Conservation (phyloP, 371 early-diverging fungal genomes). For the Rhizopus sp. region DNA sequence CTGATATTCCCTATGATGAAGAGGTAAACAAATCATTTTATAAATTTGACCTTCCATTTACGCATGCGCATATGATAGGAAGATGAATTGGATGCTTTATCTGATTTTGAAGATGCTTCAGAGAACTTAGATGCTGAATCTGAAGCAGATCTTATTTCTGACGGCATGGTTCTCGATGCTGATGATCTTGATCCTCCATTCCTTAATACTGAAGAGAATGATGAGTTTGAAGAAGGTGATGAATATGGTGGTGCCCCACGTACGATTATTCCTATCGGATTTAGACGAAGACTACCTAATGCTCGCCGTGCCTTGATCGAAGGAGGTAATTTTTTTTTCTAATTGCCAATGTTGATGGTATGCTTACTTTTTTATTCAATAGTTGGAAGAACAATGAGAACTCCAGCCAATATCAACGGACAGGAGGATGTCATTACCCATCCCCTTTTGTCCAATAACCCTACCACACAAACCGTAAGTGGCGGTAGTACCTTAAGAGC, state of each 20-base stretch:
- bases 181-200: conserved; percentile 63
- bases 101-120: conserved; percentile 56
- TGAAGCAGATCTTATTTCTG: conserved; percentile 44
- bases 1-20: conserved; percentile 27
- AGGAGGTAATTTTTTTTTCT: conserved; percentile 16
- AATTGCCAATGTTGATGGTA: not conserved
- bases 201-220: conserved; percentile 40
- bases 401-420: conserved; percentile 12
- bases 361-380: not conserved
- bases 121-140: conserved; percentile 51
- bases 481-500: conserved; percentile 14
- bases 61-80: conserved; percentile 17
- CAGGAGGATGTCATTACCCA: conserved; percentile 68
- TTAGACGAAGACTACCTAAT: conserved; percentile 29
- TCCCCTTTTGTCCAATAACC: conserved; percentile 64
- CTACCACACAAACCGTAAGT: conserved; percentile 11
- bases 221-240: conserved; percentile 36
- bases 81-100: conserved; percentile 46
- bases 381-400: conserved; percentile 37
- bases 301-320: conserved; percentile 29
- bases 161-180: conserved; percentile 54
- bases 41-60: not conserved
- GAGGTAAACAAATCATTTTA: conserved; percentile 28
- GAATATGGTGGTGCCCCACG: conserved; percentile 43
- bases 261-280: conserved; percentile 29